A percentile compares a stretch with the other conserved stretches of the same genome.
Evolutionary conservation across 75 land plant genomes (phyloP).

Genomic region (Picea sitchensis): DNA sequence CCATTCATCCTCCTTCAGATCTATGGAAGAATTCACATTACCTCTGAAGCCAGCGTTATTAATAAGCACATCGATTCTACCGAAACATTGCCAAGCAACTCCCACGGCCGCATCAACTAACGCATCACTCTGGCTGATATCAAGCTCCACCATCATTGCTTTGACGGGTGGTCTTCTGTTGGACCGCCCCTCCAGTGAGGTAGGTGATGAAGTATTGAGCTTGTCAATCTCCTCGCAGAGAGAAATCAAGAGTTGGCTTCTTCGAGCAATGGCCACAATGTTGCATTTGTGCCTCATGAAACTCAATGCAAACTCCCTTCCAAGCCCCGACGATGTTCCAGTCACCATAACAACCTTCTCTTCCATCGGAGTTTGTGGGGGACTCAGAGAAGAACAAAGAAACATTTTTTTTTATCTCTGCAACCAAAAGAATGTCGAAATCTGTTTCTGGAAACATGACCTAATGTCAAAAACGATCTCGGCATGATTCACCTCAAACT

Average conservation of each 20-base stretch:
- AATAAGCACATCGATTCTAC: constrained; percentile 43
- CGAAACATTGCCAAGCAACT: constrained; percentile 49
- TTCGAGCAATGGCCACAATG: constrained; percentile 57
- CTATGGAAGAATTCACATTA: background rate
- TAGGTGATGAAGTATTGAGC: background rate
- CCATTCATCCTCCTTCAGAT: no score
- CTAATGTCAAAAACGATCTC: no score
- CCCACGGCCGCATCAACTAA: constrained; percentile 40
- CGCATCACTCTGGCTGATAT: constrained; percentile 28
- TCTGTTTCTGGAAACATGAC: no score
- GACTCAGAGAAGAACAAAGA: no score
- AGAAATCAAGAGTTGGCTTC: constrained; percentile 37
- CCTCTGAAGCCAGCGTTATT: constrained; percentile 67
- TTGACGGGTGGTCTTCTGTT: background rate
- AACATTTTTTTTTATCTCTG: no score
- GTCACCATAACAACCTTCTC: constrained; percentile 78
- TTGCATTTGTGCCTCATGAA: constrained; percentile 52
- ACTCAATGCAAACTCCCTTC: constrained; percentile 60
- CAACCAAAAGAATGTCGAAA: no score
- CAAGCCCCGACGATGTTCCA: constrained; percentile 82
- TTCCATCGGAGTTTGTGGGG: background rate
- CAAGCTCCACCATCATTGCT: constrained; percentile 35
- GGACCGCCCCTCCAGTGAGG: background rate
- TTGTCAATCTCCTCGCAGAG: constrained; percentile 51
- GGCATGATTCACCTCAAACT: no score